These are phyloP conservation scores for Penicillium arizonense DNA, from an alignment of 495 filamentous ascomycete species.

Conservation along the genomic window DNA sequence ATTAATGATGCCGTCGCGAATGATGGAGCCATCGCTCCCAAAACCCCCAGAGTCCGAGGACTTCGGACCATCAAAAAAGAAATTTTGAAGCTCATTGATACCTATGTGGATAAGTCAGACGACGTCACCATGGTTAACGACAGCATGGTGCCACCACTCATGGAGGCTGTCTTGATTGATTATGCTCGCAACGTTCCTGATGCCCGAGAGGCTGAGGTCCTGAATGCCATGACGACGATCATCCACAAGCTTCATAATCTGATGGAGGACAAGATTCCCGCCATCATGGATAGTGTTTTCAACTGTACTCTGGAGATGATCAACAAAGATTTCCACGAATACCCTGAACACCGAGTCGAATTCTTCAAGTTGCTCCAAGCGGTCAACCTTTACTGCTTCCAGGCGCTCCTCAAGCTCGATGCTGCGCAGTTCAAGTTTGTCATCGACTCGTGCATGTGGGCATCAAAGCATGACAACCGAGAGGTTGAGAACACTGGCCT, in stretches of 20 bases:
- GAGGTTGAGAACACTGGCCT: constrained; percentile 97
- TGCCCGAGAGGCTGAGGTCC: constrained; percentile 92
- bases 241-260: constrained; percentile 88
- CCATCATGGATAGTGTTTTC: constrained; percentile 98
- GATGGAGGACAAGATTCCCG: constrained; percentile 97
- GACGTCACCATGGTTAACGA: constrained; percentile 88
- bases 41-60: constrained; percentile 93
- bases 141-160: constrained; percentile 93
- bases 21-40: constrained; percentile 91
- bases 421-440: constrained; percentile 97
- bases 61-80: constrained; percentile 99
- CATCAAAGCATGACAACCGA: constrained; percentile 98
- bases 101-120: constrained; percentile 95
- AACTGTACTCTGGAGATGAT: constrained; percentile 99
- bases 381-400: constrained; percentile 97
- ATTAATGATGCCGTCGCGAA: constrained; percentile 87
- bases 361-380: constrained; percentile 96
- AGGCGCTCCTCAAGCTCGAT: constrained; percentile 88
- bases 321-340: constrained; percentile 99
- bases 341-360: constrained; percentile 95
- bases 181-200: constrained; percentile 97
- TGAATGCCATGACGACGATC: constrained; percentile 97
- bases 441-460: constrained; percentile 99
- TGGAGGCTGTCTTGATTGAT: constrained; percentile 91
- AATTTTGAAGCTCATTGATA: constrained; percentile 96